Percentiles rank a stretch among this genome's conserved stretches.
Conservation (phyloP, 2,329 filamentous ascomycete species). For the Colletotrichum sp. region DNA sequence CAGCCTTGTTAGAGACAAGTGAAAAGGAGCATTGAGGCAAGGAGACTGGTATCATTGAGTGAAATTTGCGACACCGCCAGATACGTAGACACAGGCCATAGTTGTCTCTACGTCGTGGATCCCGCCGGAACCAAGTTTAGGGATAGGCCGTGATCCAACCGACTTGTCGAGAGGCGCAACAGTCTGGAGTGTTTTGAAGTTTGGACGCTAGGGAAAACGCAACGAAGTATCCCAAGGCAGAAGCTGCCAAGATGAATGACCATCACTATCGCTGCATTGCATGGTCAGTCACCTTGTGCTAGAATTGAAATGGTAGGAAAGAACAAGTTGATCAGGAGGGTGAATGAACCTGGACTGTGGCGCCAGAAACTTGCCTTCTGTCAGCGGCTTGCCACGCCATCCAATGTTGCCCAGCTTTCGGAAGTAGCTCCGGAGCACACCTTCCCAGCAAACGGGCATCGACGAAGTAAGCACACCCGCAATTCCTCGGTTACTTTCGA, state of each 20-base stretch:
- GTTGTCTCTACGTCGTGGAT: too few relatives aligned
- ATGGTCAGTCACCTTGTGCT: background rate
- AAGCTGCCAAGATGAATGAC: background rate
- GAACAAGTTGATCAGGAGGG: background rate
- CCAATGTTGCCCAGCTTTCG: background rate
- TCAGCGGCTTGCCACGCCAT: background rate
- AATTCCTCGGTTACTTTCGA: background rate
- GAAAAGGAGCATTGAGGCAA: too few relatives aligned
- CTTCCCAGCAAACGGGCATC: background rate
- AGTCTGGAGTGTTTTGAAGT: too few relatives aligned
- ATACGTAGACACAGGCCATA: too few relatives aligned
- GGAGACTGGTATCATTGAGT: too few relatives aligned
- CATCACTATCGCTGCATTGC: background rate
- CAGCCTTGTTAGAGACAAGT: too few relatives aligned
- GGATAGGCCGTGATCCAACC: too few relatives aligned
- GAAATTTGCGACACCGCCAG: too few relatives aligned
- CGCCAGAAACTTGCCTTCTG: background rate
- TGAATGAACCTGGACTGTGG: background rate
- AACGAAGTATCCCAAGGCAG: background rate
- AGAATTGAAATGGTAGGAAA: accelerated
- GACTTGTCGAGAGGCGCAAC: too few relatives aligned
- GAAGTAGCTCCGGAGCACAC: background rate
- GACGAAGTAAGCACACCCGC: background rate
- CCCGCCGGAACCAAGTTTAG: too few relatives aligned
- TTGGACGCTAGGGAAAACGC: background rate